Evolutionary conservation across 495 filamentous ascomycete genomes (phyloP).

Genomic region (Annulohypoxylon nitens): DNA sequence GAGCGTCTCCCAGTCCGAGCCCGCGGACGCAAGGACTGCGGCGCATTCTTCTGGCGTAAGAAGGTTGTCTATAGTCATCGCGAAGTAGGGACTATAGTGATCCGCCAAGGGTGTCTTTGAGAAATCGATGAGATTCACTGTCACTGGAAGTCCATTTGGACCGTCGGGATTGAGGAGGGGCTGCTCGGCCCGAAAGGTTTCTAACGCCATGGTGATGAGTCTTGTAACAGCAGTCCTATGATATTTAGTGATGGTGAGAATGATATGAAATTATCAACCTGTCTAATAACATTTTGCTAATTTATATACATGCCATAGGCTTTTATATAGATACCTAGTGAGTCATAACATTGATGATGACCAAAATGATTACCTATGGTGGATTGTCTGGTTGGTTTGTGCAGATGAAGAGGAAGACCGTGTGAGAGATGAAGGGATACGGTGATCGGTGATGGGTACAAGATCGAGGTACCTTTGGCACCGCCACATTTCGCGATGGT

Average conservation of each 20-base stretch:
- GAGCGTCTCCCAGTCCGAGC: conserved; percentile 45
- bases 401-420: not conserved
- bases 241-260: not conserved
- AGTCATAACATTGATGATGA: conserved; percentile 1
- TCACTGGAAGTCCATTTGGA: conserved; percentile 28
- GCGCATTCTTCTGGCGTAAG: conserved; percentile 71
- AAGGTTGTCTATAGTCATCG: conserved; percentile 74
- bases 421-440: too few relatives aligned
- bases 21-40: conserved; percentile 65
- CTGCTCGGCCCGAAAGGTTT: conserved; percentile 16
- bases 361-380: not conserved
- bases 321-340: not conserved
- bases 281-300: not conserved
- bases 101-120: conserved; percentile 62
- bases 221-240: not conserved
- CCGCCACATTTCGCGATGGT: conserved; percentile 14
- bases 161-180: conserved; percentile 29
- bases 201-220: conserved; percentile 35
- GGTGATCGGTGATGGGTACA: too few relatives aligned
- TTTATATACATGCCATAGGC: not conserved
- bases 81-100: conserved; percentile 66
- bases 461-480: not conserved
- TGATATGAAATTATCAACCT: not conserved
- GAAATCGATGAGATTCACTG: conserved; percentile 64
- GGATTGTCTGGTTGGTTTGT: not conserved